Evolutionary conservation across 2,329 filamentous ascomycete genomes (phyloP), one percentile per base, ranked within the genome.

Genomic region (Aspergillus tamarii): DNA sequence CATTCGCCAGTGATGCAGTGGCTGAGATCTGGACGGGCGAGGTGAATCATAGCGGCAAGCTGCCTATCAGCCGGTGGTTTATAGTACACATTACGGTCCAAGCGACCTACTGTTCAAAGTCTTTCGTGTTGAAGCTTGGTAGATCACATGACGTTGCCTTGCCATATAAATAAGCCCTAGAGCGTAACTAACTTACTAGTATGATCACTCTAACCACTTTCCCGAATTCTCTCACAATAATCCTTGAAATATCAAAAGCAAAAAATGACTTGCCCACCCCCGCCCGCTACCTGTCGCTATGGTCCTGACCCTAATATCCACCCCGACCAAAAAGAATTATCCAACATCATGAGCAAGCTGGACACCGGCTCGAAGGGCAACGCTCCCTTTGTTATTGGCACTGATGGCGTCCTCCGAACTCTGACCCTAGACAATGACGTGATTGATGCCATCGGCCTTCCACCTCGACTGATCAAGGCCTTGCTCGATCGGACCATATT

Each of bases 321-420:
- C 50, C 58, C 62, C 41, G 62, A 57, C 59, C 62, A 64, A 48
- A 64, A 64, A 57, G 53, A 64, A 57, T 21, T 61, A 52, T 61
- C 4, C 26, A 34, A 55, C 23, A 64, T 61, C 16, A 50, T 57
- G 5, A 8, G 23, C 21, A 57, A 57, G 34, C 60, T 26, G 23
- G 19, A 59, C 14, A 19, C 48, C 48, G 19, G 26, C 48, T 10
- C 48, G 4, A 3, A 52, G 7, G 48, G 48, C 48, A 21, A 9
- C 48, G 26, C 48, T 30, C 14, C 26, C 48, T 52, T 52, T 52
- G 48, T 52, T 28, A 52, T 52, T 3, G 48, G 48, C 28, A 52
- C 48, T 28, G 59, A 62, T 55, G 62, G 62, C 23, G 48, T 64
- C 53, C 45, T 64, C 46, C 59, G 59, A 45, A 53, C 54, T 39